Evolutionary conservation across 1,139 yeast genomes (phyloP).

Genomic region (Nakaseomyces kungkrabaensis): DNA sequence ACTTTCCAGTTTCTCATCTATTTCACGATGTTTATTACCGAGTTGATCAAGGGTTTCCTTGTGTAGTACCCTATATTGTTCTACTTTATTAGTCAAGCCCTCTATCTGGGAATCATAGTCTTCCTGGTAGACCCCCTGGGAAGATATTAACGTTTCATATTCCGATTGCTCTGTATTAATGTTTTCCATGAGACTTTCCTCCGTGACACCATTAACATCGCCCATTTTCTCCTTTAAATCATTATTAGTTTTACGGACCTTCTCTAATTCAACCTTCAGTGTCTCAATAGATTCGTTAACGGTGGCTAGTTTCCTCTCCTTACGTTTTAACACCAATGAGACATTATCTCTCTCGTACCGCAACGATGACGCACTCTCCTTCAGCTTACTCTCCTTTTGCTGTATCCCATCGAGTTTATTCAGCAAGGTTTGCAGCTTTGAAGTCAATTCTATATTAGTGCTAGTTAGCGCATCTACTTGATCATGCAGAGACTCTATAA

Average conservation of each 20-base stretch:
- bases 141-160: not conserved
- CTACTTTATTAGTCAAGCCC: not conserved
- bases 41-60: not conserved
- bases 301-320: constrained; percentile 54
- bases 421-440: constrained; percentile 39
- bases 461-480: constrained; percentile 45
- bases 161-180: not conserved
- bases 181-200: not conserved
- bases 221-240: not conserved
- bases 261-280: not conserved
- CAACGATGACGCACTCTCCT: constrained; percentile 41
- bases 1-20: not conserved
- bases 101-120: not conserved
- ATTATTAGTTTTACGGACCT: not conserved
- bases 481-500: constrained; percentile 48
- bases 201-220: not conserved
- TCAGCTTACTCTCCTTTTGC: constrained; percentile 47
- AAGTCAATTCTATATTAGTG: constrained; percentile 40
- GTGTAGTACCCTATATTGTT: not conserved
- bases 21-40: not conserved
- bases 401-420: constrained; percentile 41
- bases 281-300: constrained; percentile 36
- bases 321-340: constrained; percentile 50
- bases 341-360: constrained; percentile 65
- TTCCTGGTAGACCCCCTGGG: not conserved